A percentile compares a stretch with the other conserved stretches of the same genome.
Evolutionary conservation across 371 early-diverging fungal species (phyloP).

Genomic region (Mortierella sp.): DNA sequence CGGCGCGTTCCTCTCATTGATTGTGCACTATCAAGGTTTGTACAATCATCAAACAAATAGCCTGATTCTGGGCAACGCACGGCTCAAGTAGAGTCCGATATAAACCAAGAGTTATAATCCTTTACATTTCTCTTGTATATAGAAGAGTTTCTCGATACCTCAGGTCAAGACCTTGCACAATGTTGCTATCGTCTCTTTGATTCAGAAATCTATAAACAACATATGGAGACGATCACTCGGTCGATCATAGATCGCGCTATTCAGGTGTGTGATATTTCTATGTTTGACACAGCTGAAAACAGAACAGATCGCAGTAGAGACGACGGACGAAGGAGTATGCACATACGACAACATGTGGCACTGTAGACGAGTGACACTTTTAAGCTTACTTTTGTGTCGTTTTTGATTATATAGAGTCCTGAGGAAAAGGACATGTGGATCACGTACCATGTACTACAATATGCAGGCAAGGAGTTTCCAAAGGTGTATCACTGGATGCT

Average conservation of each 20-base stretch:
- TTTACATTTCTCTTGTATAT: background rate
- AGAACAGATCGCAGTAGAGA: no score
- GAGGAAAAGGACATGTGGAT: slow-evolving; percentile 56
- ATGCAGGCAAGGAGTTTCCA: slow-evolving; percentile 60
- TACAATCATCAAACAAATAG: background rate
- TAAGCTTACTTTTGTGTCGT: background rate
- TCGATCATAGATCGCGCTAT: slow-evolving; percentile 57
- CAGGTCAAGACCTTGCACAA: slow-evolving; percentile 59
- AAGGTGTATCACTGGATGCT: slow-evolving; percentile 55
- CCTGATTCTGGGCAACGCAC: no score
- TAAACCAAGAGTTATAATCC: no score
- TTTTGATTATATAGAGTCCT: slow-evolving; percentile 15
- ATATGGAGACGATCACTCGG: slow-evolving; percentile 64
- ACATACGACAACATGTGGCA: no score
- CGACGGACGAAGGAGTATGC: no score
- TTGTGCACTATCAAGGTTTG: slow-evolving; percentile 52
- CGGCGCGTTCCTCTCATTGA: slow-evolving; percentile 56
- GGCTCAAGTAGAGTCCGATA: no score
- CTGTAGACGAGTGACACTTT: no score
- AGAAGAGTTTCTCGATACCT: slow-evolving; percentile 63
- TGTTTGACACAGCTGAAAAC: no score
- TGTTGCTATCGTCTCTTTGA: slow-evolving; percentile 74
- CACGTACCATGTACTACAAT: slow-evolving; percentile 60
- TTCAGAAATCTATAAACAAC: slow-evolving; percentile 67
- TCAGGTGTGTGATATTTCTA: slow-evolving; percentile 14